Evolutionary conservation across 108 stramenopile species (phyloP).

Genomic region (Ochromonas danica): DNA sequence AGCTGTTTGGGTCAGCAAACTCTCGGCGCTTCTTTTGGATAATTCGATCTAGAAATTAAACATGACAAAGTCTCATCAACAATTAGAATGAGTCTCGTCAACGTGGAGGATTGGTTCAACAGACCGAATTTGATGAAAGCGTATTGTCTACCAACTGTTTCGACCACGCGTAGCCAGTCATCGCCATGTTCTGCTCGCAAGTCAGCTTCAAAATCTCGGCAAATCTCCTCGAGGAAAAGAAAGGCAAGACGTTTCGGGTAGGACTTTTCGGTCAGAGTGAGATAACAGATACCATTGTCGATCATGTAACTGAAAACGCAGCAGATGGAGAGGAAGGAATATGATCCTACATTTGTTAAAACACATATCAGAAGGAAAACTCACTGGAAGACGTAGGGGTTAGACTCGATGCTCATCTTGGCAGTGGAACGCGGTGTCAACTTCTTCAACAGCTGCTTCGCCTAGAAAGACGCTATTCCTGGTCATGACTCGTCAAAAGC

Average conservation of each 20-base stretch:
- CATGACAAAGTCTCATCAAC: neutral
- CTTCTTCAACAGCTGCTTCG: constrained; percentile 55
- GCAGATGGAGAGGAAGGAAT: neutral
- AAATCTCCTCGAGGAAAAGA: constrained; percentile 88
- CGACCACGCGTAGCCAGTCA: constrained; percentile 50
- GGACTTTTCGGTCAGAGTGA: constrained; percentile 54
- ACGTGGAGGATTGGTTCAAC: too few species aligned
- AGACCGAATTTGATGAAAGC: constrained; percentile 73
- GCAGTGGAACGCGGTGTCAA: constrained; percentile 52
- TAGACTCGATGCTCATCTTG: constrained; percentile 58
- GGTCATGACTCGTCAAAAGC: neutral
- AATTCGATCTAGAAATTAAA: constrained; percentile 66
- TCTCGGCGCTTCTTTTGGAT: constrained; percentile 89
- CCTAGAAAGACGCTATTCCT: constrained; percentile 26
- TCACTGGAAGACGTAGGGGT: constrained; percentile 72
- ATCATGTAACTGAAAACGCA: constrained; percentile 48
- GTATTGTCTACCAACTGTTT: constrained; percentile 82
- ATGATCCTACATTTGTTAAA: constrained; percentile 61
- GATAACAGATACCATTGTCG: constrained; percentile 55
- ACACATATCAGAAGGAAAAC: constrained; percentile 70
- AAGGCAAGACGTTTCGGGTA: constrained; percentile 97
- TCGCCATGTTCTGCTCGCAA: constrained; percentile 73
- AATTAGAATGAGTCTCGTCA: neutral
- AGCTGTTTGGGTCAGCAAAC: constrained; percentile 77
- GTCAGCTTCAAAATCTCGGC: constrained; percentile 72